Evolutionary conservation across 2,329 filamentous ascomycete species (phyloP).

Genomic region (Talaromyces marneffei): DNA sequence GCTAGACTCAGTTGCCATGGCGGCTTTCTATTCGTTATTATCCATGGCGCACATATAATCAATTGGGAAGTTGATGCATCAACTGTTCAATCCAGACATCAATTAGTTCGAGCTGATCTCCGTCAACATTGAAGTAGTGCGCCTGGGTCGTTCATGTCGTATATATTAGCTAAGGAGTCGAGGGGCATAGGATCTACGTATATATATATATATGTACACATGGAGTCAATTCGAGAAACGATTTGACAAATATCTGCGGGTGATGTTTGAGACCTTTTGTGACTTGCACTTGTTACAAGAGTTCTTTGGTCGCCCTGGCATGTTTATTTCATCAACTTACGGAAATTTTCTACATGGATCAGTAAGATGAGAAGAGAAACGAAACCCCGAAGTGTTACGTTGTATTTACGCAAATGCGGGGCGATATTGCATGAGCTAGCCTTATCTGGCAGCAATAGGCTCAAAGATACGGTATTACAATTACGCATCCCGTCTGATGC

Average conservation of each 20-base stretch:
- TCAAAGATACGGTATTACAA: not conserved
- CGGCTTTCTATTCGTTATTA: not conserved
- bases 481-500: not conserved
- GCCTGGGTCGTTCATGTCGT: not conserved
- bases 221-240: not conserved
- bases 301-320: not conserved
- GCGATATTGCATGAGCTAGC: not conserved
- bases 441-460: not conserved
- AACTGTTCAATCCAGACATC: not conserved
- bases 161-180: not conserved
- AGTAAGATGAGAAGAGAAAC: not conserved
- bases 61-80: not conserved
- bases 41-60: not conserved
- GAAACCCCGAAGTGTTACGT: not conserved
- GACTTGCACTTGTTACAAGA: not conserved
- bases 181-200: not conserved
- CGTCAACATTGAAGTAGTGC: not conserved
- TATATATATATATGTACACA: not conserved
- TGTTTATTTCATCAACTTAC: not conserved
- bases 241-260: not conserved
- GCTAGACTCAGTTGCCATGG: not conserved
- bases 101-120: not conserved
- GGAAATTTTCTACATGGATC: not conserved
- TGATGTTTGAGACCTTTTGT: not conserved
- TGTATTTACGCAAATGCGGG: not conserved